A percentile compares a stretch with the other conserved stretches of the same genome.
Evolutionary conservation across 192 early-diverging fungal genomes (phyloP).

Genomic region (Glomus cerebriforme): DNA sequence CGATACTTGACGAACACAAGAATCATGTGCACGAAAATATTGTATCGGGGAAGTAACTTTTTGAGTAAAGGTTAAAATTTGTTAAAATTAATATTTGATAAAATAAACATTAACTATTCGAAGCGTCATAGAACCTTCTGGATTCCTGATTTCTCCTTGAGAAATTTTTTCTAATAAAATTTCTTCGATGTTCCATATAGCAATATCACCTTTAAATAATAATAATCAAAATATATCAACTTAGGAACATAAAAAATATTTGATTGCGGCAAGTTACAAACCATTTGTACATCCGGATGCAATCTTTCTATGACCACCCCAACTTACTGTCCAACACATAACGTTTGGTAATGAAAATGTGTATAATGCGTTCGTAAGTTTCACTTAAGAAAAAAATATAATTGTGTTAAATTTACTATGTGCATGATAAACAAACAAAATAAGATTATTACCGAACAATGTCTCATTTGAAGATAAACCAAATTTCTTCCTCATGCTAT

Average conservation of each 20-base stretch:
- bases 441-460: conserved; percentile 1
- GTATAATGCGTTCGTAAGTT: conserved; percentile 13
- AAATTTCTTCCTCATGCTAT: conserved; percentile 16
- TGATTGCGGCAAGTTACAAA: not conserved
- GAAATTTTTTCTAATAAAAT: conserved; percentile 1
- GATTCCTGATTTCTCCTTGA: not conserved
- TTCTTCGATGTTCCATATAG: conserved; percentile 19
- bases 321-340: conserved; percentile 31
- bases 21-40: conserved; percentile 25
- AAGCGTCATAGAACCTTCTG: not conserved
- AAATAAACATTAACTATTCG: not conserved
- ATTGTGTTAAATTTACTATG: not conserved
- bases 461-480: not conserved
- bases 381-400: conserved; percentile 4
- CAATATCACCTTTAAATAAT: conserved; percentile 21
- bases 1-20: conserved; percentile 16
- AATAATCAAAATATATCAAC: not conserved
- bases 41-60: not conserved
- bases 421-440: not conserved
- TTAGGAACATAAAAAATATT: not conserved
- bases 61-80: not conserved
- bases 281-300: conserved; percentile 30
- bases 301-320: conserved; percentile 30
- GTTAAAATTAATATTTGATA: not conserved
- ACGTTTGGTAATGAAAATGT: conserved; percentile 10